These are phyloP conservation scores for Fraxinus floribunda DNA, from an alignment of 305 asterid species.

Conservation along the genomic window DNA sequence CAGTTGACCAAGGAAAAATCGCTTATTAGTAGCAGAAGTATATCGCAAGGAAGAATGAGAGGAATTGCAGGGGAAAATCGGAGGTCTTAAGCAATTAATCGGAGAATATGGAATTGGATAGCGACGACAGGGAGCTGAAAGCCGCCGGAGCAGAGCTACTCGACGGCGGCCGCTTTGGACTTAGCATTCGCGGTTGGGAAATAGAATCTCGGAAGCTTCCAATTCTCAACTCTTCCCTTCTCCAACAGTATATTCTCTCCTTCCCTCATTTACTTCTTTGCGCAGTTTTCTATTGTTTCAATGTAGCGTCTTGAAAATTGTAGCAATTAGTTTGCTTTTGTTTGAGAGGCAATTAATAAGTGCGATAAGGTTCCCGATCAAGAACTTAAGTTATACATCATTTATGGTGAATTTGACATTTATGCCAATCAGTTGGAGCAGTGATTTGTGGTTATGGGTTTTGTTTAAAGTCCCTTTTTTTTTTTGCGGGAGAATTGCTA, in stretches of 20 bases:
- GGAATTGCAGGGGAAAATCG: background rate
- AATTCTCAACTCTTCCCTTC: slow-evolving; percentile 71
- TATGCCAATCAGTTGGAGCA: slow-evolving; percentile 10
- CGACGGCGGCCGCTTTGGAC: slow-evolving; percentile 64
- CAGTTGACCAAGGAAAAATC: background rate
- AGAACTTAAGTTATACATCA: background rate
- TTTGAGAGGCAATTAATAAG: background rate
- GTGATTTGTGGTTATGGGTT: background rate
- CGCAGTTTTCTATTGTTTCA: background rate
- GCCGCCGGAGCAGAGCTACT: slow-evolving; percentile 82
- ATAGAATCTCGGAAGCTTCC: slow-evolving; percentile 79
- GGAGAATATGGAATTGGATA: slow-evolving; percentile 68
- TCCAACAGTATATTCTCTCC: slow-evolving; percentile 41
- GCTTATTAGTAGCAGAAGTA: background rate
- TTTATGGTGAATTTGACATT: background rate
- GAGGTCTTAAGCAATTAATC: background rate
- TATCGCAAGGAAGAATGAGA: background rate
- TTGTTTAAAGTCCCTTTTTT: background rate
- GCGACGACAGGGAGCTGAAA: slow-evolving; percentile 69
- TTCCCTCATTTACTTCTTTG: background rate
- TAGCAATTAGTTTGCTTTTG: slow-evolving; percentile 8
- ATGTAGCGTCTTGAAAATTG: slow-evolving; percentile 7
- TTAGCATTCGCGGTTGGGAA: slow-evolving; percentile 85
- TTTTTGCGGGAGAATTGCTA: background rate
- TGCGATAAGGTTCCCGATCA: background rate